These are phyloP conservation scores for Glutinoglossum americanum DNA, from an alignment of 495 filamentous ascomycete genomes.

Conservation along the genomic window DNA sequence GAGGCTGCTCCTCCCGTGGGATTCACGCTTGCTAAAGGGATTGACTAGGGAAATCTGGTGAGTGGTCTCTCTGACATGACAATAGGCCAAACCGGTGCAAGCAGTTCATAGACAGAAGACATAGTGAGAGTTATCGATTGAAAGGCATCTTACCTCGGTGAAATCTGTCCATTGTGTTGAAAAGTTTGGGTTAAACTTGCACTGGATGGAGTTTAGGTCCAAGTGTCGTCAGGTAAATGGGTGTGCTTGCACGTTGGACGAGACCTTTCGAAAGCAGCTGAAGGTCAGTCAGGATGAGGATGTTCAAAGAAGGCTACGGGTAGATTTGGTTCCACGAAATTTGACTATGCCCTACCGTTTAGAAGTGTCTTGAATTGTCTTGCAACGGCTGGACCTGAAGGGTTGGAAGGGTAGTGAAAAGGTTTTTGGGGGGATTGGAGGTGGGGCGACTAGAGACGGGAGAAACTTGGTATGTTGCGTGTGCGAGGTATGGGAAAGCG, in stretches of 20 bases:
- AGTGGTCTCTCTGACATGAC: not conserved
- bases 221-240: not conserved
- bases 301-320: not conserved
- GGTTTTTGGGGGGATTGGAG: not conserved
- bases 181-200: not conserved
- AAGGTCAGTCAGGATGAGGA: not conserved
- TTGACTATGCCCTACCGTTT: not conserved
- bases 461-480: not conserved
- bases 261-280: not conserved
- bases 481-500: not conserved
- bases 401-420: not conserved
- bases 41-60: slow-evolving; percentile 10
- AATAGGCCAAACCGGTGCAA: not conserved
- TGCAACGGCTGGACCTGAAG: not conserved
- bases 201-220: not conserved
- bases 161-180: not conserved
- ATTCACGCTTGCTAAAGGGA: slow-evolving; percentile 13
- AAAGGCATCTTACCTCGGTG: not conserved
- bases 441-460: not conserved
- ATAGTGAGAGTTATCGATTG: not conserved
- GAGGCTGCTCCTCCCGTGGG: slow-evolving; percentile 11
- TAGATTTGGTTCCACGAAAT: not conserved
- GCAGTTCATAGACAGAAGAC: not conserved
- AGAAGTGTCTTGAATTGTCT: not conserved
- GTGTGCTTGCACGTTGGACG: not conserved